phyloP scores from a whole-genome alignment of 1,284 basidiomycete species.

The Marasmius fiardii region DNA sequence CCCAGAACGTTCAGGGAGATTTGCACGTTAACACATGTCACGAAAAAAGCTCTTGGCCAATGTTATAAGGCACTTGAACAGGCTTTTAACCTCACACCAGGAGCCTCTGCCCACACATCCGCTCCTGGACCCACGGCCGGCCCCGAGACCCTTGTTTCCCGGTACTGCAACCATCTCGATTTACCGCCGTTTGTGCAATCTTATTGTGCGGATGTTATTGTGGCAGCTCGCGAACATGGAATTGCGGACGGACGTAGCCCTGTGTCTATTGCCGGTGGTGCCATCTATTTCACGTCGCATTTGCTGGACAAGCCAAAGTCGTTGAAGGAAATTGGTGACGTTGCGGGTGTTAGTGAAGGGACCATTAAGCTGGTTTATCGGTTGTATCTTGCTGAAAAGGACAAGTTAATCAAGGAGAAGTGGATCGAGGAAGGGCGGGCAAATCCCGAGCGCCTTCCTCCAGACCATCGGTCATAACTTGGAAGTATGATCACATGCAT shows the following conservation, averaged over 20 bases:
- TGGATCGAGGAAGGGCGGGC: conserved; percentile 81
- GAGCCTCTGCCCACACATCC: conserved; percentile 48
- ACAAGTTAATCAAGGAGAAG: conserved; percentile 76
- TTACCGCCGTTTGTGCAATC: conserved; percentile 82
- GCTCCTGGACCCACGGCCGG: conserved; percentile 48
- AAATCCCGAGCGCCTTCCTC: neutral
- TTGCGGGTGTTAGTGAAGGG: conserved; percentile 97
- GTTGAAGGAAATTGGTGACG: conserved; percentile 84
- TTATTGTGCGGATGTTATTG: conserved; percentile 84
- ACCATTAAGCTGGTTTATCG: conserved; percentile 90
- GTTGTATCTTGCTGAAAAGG: conserved; percentile 64
- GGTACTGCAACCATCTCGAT: conserved; percentile 92
- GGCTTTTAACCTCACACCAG: conserved; percentile 86
- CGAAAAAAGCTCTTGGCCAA: conserved; percentile 93
- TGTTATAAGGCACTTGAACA: conserved; percentile 93
- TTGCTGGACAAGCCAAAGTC: conserved; percentile 75
- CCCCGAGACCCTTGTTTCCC: conserved; percentile 86
- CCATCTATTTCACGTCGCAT: conserved; percentile 90
- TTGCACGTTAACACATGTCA: conserved; percentile 88
- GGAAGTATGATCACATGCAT: neutral
- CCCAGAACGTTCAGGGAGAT: conserved; percentile 96
- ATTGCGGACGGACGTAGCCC: conserved; percentile 93
- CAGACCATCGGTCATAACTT: neutral
- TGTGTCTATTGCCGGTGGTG: conserved; percentile 94
- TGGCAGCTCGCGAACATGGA: conserved; percentile 77